Percentiles rank a stretch among this genome's conserved stretches.
Evolutionary conservation across 1,139 yeast species (phyloP).

Genomic region (Yamadazyma atmosphaerica): DNA sequence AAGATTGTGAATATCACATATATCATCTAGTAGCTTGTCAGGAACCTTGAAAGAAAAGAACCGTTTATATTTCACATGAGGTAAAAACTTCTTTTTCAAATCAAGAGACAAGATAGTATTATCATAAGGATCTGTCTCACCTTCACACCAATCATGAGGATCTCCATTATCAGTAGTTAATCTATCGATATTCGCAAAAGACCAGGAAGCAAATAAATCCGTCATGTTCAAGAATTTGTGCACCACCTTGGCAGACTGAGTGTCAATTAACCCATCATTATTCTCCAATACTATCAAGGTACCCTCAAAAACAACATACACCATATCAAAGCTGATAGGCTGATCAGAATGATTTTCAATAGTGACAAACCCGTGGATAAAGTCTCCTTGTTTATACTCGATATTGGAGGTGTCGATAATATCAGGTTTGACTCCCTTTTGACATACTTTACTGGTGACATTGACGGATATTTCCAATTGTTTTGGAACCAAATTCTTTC

Average conservation of each 20-base stretch:
- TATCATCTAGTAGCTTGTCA: conserved; percentile 41
- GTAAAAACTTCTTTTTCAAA: conserved; percentile 39
- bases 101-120: conserved; percentile 38
- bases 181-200: conserved; percentile 47
- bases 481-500: conserved; percentile 20
- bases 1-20: conserved; percentile 39
- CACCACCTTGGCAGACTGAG: conserved; percentile 26
- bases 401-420: conserved; percentile 28
- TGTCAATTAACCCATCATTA: conserved; percentile 29
- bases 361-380: conserved; percentile 38
- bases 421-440: conserved; percentile 38
- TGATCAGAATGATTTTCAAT: conserved; percentile 31
- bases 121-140: conserved; percentile 48
- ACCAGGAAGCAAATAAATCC: conserved; percentile 49
- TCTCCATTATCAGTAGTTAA: conserved; percentile 47
- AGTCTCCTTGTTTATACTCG: conserved; percentile 42
- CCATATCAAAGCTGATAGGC: conserved; percentile 41
- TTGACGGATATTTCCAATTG: conserved; percentile 32
- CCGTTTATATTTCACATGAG: conserved; percentile 41
- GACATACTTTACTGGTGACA: conserved; percentile 44
- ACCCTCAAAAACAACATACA: conserved; percentile 40
- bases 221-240: conserved; percentile 45
- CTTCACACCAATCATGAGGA: conserved; percentile 52
- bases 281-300: conserved; percentile 29
- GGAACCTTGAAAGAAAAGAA: conserved; percentile 45